A percentile compares a stretch with the other conserved stretches of the same genome.
Evolutionary conservation across 345 rosid genomes (phyloP).

Genomic region (Eucalyptus pumila): DNA sequence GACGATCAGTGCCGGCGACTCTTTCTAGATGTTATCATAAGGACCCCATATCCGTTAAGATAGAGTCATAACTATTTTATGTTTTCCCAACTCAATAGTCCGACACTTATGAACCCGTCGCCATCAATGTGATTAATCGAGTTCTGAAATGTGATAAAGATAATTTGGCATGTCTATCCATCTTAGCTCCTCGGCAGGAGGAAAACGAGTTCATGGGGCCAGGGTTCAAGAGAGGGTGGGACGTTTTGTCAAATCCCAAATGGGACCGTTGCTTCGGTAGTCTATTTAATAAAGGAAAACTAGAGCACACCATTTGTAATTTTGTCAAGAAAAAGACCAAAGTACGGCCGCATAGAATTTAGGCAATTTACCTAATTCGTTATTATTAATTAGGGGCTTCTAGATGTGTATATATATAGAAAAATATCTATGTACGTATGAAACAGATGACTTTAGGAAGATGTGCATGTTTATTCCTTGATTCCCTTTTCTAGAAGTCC

Average conservation of each 20-base stretch:
- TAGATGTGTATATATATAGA: background rate
- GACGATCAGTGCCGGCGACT: rapidly evolving
- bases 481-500: background rate
- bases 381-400: background rate
- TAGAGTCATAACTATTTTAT: background rate
- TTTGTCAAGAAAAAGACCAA: background rate
- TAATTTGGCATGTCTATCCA: background rate
- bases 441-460: background rate
- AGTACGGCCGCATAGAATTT: background rate
- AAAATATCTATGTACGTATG: no score
- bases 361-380: background rate
- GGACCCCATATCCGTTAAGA: no score
- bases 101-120: rapidly evolving
- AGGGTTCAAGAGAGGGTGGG: background rate
- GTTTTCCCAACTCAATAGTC: background rate
- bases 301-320: background rate
- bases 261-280: background rate
- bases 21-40: rapidly evolving
- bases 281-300: background rate
- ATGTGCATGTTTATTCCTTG: background rate
- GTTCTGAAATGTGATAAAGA: background rate
- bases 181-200: background rate
- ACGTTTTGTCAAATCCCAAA: background rate
- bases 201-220: background rate
- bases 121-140: background rate